Evolutionary conservation across 371 early-diverging fungal genomes (phyloP).

Genomic region (Mucor indicus): DNA sequence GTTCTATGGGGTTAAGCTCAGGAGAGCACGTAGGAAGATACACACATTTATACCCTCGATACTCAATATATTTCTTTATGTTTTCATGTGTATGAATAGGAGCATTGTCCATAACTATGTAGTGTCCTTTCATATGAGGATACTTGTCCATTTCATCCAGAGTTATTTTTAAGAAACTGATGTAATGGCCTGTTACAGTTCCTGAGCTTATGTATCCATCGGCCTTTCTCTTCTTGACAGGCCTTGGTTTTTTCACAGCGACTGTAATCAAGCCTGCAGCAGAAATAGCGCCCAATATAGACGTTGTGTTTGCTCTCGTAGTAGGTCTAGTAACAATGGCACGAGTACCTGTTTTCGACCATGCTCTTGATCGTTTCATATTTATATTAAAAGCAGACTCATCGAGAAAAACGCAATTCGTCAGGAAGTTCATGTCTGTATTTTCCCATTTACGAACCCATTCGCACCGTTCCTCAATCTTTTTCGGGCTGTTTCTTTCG

Average conservation of each 20-base stretch:
- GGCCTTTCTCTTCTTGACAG: constrained; percentile 10
- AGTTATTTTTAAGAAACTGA: not conserved
- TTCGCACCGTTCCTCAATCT: not conserved
- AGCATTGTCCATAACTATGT: not conserved
- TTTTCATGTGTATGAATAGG: constrained; percentile 17
- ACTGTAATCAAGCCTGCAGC: constrained; percentile 10
- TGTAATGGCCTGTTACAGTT: not conserved
- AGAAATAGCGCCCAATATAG: constrained; percentile 13
- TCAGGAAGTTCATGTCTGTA: not conserved
- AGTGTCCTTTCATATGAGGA: not conserved
- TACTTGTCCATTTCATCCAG: not conserved
- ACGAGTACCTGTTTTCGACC: not conserved
- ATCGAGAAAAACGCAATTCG: not conserved
- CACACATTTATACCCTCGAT: constrained; percentile 19
- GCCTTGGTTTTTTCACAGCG: constrained; percentile 13
- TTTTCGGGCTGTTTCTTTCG: not conserved
- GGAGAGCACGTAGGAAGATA: constrained; percentile 16
- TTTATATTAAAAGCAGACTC: not conserved
- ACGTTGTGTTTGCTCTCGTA: constrained; percentile 16
- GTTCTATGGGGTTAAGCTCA: constrained; percentile 17
- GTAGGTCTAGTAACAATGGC: constrained; percentile 9
- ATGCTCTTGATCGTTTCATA: not conserved
- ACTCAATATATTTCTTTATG: constrained; percentile 17
- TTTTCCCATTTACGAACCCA: not conserved
- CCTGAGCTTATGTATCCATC: constrained; percentile 6